phyloP scores from a whole-genome alignment of 768 basidiomycete species.

The Lactarius trivialis region DNA sequence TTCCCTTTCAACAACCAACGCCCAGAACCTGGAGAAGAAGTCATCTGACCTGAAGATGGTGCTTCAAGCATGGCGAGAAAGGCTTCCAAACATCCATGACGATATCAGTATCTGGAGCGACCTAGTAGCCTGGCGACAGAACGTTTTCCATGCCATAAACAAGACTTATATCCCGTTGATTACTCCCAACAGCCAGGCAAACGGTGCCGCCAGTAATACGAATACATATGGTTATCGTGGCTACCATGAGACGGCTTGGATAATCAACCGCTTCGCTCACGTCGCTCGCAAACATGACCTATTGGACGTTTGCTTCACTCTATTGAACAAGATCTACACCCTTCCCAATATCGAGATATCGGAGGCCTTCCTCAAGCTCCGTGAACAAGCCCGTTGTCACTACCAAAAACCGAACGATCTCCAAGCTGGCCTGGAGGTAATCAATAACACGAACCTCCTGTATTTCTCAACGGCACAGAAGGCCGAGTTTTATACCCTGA shows the following conservation, averaged over 20 bases:
- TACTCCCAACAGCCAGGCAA: slow-evolving; percentile 39
- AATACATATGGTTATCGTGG: slow-evolving; percentile 91
- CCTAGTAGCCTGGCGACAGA: slow-evolving; percentile 98
- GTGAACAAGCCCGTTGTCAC: slow-evolving; percentile 97
- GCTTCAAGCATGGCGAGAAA: slow-evolving; percentile 94
- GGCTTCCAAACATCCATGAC: slow-evolving; percentile 91
- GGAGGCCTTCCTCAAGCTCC: slow-evolving; percentile 96
- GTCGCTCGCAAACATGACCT: slow-evolving; percentile 96
- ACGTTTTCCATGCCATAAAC: slow-evolving; percentile 96
- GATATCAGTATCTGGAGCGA: slow-evolving; percentile 99
- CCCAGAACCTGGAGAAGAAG: slow-evolving; percentile 87
- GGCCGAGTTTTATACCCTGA: slow-evolving; percentile 96
- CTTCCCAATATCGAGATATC: slow-evolving; percentile 99
- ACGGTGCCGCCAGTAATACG: slow-evolving; percentile 47
- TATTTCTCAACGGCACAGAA: slow-evolving; percentile 95
- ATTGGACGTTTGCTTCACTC: slow-evolving; percentile 90
- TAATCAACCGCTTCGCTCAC: slow-evolving; percentile 98
- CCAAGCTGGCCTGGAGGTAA: slow-evolving; percentile 92
- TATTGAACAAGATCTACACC: slow-evolving; percentile 95
- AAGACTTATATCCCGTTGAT: slow-evolving; percentile 93
- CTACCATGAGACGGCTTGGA: slow-evolving; percentile 99
- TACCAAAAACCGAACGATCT: slow-evolving; percentile 94
- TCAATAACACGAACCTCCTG: slow-evolving; percentile 98
- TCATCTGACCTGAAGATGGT: slow-evolving; percentile 95
- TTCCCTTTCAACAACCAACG: slow-evolving; percentile 78